These are phyloP conservation scores for Ophiostoma himal-ulmi DNA, from an alignment of 2,329 filamentous ascomycete species.

Conservation along the genomic window DNA sequence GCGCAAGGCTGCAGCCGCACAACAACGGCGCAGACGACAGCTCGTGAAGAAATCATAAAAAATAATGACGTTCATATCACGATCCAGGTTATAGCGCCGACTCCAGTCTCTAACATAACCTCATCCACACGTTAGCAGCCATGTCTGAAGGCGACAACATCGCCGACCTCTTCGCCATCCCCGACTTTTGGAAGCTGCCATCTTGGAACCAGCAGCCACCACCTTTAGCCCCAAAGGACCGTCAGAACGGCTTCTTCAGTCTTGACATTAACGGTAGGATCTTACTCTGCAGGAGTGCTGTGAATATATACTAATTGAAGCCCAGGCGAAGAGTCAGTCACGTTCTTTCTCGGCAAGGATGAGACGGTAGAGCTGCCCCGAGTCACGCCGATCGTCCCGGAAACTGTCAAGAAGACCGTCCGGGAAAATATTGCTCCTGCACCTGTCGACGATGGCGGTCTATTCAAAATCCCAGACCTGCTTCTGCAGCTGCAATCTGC, in stretches of 20 bases:
- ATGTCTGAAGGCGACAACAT: constrained; percentile 28
- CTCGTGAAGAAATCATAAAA: not conserved
- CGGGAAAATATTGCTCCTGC: not conserved
- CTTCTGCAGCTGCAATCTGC: constrained; percentile 24
- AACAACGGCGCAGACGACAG: not conserved
- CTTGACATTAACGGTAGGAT: constrained; percentile 35
- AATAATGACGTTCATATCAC: not conserved
- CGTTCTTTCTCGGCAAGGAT: constrained; percentile 24
- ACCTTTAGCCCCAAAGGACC: constrained; percentile 2
- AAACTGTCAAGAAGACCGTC: not conserved
- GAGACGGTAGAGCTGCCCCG: constrained; percentile 8
- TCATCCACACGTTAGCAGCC: constrained; percentile 19
- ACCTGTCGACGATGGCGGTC: constrained; percentile 30
- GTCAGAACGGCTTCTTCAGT: constrained; percentile 39
- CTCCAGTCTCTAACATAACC: not conserved
- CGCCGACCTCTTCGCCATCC: constrained; percentile 57
- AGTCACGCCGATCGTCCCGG: not conserved
- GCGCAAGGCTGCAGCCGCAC: constrained; percentile 11
- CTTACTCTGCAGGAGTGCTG: too few relatives aligned
- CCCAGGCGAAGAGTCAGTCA: constrained; percentile 13
- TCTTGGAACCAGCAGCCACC: constrained; percentile 39
- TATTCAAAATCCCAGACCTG: constrained; percentile 40
- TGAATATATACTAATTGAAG: not conserved
- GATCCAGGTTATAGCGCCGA: not conserved
- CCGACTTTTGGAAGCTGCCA: constrained; percentile 54